Evolutionary conservation across 768 basidiomycete genomes (phyloP).

Genomic region (Amanita rimosa): DNA sequence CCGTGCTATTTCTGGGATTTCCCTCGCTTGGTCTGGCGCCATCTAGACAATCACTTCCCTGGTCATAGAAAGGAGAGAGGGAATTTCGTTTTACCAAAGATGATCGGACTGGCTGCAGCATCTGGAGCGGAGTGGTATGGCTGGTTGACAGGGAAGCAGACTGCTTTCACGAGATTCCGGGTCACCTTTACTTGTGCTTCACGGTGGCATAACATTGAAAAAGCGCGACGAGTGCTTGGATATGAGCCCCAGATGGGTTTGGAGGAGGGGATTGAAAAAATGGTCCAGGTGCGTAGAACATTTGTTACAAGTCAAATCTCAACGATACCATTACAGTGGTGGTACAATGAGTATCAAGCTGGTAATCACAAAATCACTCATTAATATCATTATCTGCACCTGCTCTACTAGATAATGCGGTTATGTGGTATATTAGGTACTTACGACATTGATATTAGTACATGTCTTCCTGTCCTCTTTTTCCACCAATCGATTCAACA

Average conservation of each 20-base stretch:
- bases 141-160: conserved; percentile 65
- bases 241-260: conserved; percentile 89
- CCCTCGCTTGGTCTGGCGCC: conserved; percentile 66
- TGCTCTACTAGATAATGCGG: not conserved
- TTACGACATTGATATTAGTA: not conserved
- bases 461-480: conserved; percentile 17
- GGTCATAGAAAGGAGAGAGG: conserved; percentile 31
- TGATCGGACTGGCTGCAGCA: conserved; percentile 63
- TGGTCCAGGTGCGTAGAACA: conserved; percentile 50
- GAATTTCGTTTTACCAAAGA: conserved; percentile 40
- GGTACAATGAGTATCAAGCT: conserved; percentile 29
- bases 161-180: conserved; percentile 78
- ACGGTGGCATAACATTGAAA: conserved; percentile 92
- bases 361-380: conserved; percentile 29
- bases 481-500: conserved; percentile 38
- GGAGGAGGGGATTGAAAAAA: conserved; percentile 75
- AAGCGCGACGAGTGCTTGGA: conserved; percentile 79
- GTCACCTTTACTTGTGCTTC: conserved; percentile 71
- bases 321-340: conserved; percentile 25
- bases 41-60: conserved; percentile 49
- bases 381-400: conserved; percentile 9
- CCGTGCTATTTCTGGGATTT: conserved; percentile 97
- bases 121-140: conserved; percentile 62
- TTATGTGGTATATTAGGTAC: not conserved
- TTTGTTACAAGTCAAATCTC: not conserved